Evolutionary conservation across 495 filamentous ascomycete species (phyloP).

Genomic region (Penicillium atrosanguineum): DNA sequence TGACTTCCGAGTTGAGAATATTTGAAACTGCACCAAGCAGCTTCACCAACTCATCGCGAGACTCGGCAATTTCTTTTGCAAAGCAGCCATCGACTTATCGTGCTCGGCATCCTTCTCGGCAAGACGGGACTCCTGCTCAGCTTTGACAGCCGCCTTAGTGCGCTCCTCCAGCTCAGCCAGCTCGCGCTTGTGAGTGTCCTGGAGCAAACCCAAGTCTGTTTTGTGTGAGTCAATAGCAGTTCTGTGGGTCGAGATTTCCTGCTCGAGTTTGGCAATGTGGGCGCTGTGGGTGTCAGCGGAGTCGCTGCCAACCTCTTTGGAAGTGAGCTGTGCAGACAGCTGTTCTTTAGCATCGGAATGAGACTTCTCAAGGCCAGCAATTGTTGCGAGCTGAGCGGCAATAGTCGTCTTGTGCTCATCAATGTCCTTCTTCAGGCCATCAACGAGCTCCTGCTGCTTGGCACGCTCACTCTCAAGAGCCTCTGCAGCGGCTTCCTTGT

Average conservation of each 20-base stretch:
- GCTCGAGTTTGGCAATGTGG: constrained; percentile 55
- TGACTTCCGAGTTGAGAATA: constrained; percentile 51
- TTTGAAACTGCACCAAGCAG: constrained; percentile 50
- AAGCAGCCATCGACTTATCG: constrained; percentile 53
- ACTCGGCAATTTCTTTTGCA: constrained; percentile 70
- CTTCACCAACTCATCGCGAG: constrained; percentile 65
- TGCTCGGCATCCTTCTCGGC: constrained; percentile 53
- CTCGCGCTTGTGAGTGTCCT: constrained; percentile 53
- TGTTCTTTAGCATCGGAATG: constrained; percentile 58
- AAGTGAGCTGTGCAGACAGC: constrained; percentile 43
- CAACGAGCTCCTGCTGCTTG: constrained; percentile 64
- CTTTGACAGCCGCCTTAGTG: constrained; percentile 37
- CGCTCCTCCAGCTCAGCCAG: constrained; percentile 47
- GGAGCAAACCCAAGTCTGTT: constrained; percentile 50
- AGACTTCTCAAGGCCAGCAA: constrained; percentile 63
- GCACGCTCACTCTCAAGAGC: constrained; percentile 50
- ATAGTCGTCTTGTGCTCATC: constrained; percentile 74
- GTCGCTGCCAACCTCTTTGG: constrained; percentile 26
- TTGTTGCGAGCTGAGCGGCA: constrained; percentile 57
- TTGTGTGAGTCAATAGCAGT: constrained; percentile 53
- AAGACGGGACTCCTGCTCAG: constrained; percentile 46
- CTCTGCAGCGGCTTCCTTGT: constrained; percentile 44
- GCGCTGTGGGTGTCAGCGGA: constrained; percentile 51
- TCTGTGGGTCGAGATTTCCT: constrained; percentile 54
- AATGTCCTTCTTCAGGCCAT: constrained; percentile 68